These are phyloP conservation scores for Tuber indicum DNA, from an alignment of 495 filamentous ascomycete genomes.

Conservation along the genomic window DNA sequence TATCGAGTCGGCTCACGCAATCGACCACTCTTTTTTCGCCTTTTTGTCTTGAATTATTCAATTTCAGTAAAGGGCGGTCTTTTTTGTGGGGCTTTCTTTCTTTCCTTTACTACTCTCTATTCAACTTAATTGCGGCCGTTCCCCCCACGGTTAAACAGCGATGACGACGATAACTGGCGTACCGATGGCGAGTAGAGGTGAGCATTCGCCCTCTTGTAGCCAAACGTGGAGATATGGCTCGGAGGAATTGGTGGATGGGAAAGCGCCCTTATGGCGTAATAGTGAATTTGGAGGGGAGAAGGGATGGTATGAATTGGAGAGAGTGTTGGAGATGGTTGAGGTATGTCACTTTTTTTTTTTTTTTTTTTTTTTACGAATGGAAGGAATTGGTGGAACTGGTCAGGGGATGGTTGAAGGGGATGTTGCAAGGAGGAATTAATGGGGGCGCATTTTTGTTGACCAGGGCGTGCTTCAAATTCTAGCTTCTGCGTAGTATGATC, in stretches of 20 bases:
- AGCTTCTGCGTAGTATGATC: neutral
- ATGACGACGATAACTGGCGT: neutral
- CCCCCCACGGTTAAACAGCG: neutral
- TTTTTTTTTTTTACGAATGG: neutral
- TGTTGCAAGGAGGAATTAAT: neutral
- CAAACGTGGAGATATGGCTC: neutral
- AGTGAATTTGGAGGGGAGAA: neutral
- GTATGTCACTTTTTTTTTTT: neutral
- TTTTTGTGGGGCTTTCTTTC: neutral
- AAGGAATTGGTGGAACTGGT: neutral
- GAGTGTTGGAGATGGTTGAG: neutral
- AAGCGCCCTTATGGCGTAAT: neutral
- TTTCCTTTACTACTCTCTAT: neutral
- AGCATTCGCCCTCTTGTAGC: neutral
- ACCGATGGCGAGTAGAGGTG: neutral
- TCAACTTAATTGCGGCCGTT: neutral
- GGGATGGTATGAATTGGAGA: neutral
- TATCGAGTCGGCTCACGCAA: neutral
- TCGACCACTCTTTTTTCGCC: neutral
- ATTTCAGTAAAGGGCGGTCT: neutral
- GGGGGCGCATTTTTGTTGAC: conserved; percentile 3
- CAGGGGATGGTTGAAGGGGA: neutral
- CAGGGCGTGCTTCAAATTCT: neutral
- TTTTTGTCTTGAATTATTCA: neutral
- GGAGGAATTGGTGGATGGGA: neutral